phyloP scores from a whole-genome alignment of 2,329 filamentous ascomycete genomes.

The Ophiostoma himal-ulmi region DNA sequence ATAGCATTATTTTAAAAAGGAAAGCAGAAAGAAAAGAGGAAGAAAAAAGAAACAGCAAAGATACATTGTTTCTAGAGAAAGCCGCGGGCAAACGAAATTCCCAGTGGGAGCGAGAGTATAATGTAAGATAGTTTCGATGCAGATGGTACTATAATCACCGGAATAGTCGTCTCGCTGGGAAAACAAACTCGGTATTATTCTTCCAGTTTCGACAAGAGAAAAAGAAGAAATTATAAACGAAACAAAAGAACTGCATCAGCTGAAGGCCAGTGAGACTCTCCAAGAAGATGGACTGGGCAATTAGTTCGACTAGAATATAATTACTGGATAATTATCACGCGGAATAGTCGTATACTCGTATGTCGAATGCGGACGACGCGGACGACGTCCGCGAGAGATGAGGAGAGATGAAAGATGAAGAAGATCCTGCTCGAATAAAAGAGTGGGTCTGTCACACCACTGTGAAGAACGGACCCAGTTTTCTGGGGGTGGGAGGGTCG shows the following conservation, averaged over 20 bases:
- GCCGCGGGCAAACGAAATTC: neutral
- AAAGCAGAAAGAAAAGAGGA: too few relatives aligned
- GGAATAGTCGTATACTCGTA: neutral
- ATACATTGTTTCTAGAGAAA: too few relatives aligned
- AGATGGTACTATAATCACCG: neutral
- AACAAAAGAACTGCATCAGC: slow-evolving; percentile 7
- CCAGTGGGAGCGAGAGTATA: neutral
- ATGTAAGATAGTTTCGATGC: neutral
- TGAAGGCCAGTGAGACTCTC: neutral
- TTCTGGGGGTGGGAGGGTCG: neutral
- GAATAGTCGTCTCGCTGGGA: too few relatives aligned
- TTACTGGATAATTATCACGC: neutral
- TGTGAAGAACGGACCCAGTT: neutral
- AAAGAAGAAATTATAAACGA: neutral
- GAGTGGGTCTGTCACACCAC: neutral
- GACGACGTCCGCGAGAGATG: neutral
- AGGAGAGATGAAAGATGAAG: neutral
- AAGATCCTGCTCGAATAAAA: slow-evolving; percentile 7
- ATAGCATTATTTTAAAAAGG: too few relatives aligned
- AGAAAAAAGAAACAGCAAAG: too few relatives aligned
- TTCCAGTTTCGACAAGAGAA: too few relatives aligned
- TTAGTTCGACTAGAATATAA: neutral
- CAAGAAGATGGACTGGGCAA: neutral
- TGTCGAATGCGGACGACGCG: neutral
- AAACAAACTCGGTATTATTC: too few relatives aligned